Percentiles rank a stretch among this genome's conserved stretches.
phyloP scores from a whole-genome alignment of 139 green algal genomes.

The Closterium sp. region DNA sequence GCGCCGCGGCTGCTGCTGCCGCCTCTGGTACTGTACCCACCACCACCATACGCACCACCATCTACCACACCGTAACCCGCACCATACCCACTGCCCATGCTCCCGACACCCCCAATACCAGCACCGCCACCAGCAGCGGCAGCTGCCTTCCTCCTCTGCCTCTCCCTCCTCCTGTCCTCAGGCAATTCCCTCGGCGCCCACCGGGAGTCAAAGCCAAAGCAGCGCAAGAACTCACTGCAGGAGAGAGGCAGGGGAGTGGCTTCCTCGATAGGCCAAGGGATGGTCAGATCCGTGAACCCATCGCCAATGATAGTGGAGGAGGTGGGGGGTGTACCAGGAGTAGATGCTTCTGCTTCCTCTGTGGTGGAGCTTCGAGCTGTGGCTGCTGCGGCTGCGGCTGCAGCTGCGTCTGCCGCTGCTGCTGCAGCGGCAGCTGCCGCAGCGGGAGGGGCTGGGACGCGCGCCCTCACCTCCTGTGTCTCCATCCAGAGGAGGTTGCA shows the following conservation, averaged over 20 bases:
- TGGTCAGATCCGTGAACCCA: not conserved
- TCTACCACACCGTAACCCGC: not conserved
- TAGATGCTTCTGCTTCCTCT: not conserved
- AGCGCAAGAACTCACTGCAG: not conserved
- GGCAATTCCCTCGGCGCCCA: not conserved
- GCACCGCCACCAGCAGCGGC: not conserved
- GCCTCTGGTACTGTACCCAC: not conserved
- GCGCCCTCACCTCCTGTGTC: not conserved
- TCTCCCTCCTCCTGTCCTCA: not conserved
- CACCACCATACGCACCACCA: not conserved
- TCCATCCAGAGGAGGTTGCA: slow-evolving; percentile 4
- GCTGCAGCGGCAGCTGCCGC: no score
- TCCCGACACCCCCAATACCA: not conserved
- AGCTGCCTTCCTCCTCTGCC: not conserved
- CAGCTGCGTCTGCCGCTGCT: not conserved
- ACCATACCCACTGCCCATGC: not conserved
- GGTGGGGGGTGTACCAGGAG: not conserved
- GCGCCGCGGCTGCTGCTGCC: not conserved
- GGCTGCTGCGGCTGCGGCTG: not conserved
- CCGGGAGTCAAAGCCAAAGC: not conserved
- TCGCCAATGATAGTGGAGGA: not conserved
- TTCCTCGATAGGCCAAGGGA: not conserved
- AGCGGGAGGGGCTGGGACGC: not conserved
- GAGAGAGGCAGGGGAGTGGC: not conserved
- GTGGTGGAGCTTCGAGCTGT: not conserved